These are phyloP conservation scores for Golovinomyces cichoracearum DNA, from an alignment of 2,329 filamentous ascomycete genomes.

Conservation along the genomic window DNA sequence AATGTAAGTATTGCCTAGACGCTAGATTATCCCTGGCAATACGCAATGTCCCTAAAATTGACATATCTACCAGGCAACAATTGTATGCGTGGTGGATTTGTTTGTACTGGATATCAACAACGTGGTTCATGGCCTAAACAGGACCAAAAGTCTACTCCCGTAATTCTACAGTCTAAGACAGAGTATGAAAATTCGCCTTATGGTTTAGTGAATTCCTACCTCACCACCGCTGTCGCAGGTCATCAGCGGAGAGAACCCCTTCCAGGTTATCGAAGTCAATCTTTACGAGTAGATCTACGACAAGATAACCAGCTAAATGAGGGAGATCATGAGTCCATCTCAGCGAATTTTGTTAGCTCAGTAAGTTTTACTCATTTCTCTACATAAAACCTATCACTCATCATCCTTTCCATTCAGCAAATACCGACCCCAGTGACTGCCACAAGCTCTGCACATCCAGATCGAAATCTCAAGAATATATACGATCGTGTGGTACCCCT, in stretches of 20 bases:
- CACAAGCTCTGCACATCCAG: conserved; percentile 15
- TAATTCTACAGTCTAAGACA: conserved; percentile 68
- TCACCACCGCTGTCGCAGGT: conserved; percentile 8
- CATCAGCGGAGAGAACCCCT: conserved; percentile 26
- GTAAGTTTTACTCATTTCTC: conserved; percentile 21
- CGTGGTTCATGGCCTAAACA: conserved; percentile 56
- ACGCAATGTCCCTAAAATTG: conserved; percentile 1
- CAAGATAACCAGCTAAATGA: conserved; percentile 26
- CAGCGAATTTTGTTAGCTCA: conserved; percentile 31
- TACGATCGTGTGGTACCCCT: conserved; percentile 28
- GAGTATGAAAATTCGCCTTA: conserved; percentile 25
- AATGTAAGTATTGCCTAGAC: conserved; percentile 36
- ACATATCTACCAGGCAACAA: conserved; percentile 39
- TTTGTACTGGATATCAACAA: conserved; percentile 73
- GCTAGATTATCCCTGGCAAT: neutral
- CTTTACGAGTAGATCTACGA: conserved; percentile 35
- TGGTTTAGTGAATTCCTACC: conserved; percentile 32
- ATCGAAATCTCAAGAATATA: conserved; percentile 22
- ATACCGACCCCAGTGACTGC: conserved; percentile 38
- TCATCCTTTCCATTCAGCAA: conserved; percentile 23
- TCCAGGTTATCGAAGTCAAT: conserved; percentile 33
- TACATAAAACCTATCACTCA: conserved; percentile 32
- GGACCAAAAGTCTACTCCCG: conserved; percentile 37
- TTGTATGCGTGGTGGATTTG: conserved; percentile 68
- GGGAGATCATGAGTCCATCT: conserved; percentile 33